Conservation (phyloP, 306 rosid genomes). For the Pyrus communis region DNA sequence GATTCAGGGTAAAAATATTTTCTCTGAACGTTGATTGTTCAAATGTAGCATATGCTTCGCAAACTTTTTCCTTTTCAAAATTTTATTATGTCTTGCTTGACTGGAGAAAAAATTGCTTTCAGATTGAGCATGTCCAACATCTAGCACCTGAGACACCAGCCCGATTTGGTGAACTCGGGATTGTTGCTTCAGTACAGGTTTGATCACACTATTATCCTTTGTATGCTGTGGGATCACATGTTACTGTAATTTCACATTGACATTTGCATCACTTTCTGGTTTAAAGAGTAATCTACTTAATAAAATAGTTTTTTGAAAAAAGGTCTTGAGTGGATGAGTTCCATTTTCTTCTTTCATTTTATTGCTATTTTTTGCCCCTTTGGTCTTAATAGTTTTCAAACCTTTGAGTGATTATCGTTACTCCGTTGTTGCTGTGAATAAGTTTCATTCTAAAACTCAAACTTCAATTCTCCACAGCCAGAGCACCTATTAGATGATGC, state of each 20-base stretch:
- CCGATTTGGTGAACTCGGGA: conserved; percentile 55
- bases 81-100: neutral
- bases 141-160: conserved; percentile 53
- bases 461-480: conserved; percentile 47
- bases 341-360: neutral
- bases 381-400: neutral
- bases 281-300: too few species aligned
- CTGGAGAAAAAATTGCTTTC: conserved; percentile 23
- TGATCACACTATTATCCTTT: neutral
- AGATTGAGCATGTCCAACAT: conserved; percentile 95
- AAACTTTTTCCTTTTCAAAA: neutral
- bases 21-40: conserved; percentile 1
- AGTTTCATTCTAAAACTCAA: neutral
- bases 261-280: neutral
- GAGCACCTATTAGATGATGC: conserved; percentile 70
- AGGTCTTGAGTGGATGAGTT: neutral
- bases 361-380: neutral
- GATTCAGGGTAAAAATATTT: conserved; percentile 60
- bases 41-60: neutral
- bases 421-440: neutral
- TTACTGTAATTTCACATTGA: neutral
- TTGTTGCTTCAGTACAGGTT: conserved; percentile 83
- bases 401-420: neutral
- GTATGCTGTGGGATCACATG: neutral
- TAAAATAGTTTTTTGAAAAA: neutral